These are phyloP conservation scores for Novymonas esmeraldas DNA, from an alignment of 208 protist species.

Conservation along the genomic window DNA sequence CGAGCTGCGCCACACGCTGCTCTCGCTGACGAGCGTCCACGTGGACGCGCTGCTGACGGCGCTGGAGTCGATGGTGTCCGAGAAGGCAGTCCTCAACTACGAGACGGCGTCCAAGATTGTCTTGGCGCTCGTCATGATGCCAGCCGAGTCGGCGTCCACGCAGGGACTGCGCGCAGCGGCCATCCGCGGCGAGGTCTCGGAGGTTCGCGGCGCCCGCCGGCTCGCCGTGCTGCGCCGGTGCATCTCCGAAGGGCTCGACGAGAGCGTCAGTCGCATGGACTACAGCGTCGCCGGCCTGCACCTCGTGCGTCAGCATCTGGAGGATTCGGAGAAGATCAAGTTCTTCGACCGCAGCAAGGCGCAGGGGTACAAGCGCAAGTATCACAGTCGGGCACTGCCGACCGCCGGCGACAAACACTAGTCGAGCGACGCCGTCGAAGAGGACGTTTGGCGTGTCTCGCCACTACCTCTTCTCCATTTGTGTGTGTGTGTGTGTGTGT, in stretches of 20 bases:
- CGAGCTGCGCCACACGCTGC: constrained; percentile 83
- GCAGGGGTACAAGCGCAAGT: constrained; percentile 85
- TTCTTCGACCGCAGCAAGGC: constrained; percentile 87
- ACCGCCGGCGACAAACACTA: constrained; percentile 12
- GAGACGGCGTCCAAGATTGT: constrained; percentile 81
- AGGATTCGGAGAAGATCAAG: constrained; percentile 67
- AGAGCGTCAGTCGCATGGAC: constrained; percentile 64
- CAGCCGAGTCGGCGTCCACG: constrained; percentile 25
- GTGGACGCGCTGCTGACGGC: constrained; percentile 75
- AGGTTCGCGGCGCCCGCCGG: constrained; percentile 59
- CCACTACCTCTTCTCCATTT: neutral
- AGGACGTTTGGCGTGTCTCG: neutral
- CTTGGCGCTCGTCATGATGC: constrained; percentile 62
- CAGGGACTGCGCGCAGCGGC: constrained; percentile 45
- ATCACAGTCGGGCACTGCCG: constrained; percentile 62
- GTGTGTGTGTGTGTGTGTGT: no score
- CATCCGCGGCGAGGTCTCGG: constrained; percentile 67
- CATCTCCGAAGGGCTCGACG: constrained; percentile 71
- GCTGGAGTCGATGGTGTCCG: constrained; percentile 67
- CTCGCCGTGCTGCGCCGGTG: constrained; percentile 55
- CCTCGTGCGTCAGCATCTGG: constrained; percentile 61
- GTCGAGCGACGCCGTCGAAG: neutral
- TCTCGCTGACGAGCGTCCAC: constrained; percentile 81
- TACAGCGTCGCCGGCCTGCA: constrained; percentile 80
- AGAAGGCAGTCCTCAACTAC: constrained; percentile 77